These are phyloP conservation scores for Debaryomycetaceae sp. DNA, from an alignment of 1,139 yeast species.

Conservation along the genomic window DNA sequence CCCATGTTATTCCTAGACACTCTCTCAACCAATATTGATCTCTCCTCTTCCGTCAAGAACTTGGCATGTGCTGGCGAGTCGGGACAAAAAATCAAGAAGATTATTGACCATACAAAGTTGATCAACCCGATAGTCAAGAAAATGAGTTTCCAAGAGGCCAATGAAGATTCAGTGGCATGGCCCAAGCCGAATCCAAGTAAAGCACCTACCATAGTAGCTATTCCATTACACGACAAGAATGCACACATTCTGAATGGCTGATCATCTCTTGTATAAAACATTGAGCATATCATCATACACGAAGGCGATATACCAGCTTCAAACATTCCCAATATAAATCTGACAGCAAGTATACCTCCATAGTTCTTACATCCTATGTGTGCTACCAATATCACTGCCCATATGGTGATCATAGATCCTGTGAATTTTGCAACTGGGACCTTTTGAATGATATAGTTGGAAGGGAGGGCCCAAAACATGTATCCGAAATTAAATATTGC, in stretches of 20 bases:
- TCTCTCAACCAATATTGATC: slow-evolving; percentile 18
- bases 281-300: slow-evolving; percentile 22
- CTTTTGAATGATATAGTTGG: slow-evolving; percentile 47
- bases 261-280: slow-evolving; percentile 22
- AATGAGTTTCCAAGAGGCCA: slow-evolving; percentile 25
- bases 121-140: slow-evolving; percentile 47
- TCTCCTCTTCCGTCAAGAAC: slow-evolving; percentile 38
- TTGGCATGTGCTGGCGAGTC: slow-evolving; percentile 41
- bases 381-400: slow-evolving; percentile 51
- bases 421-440: slow-evolving; percentile 53
- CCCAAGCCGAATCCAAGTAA: slow-evolving; percentile 32
- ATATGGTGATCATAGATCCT: slow-evolving; percentile 39
- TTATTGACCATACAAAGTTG: slow-evolving; percentile 22
- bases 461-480: slow-evolving; percentile 51
- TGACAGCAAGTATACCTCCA: slow-evolving; percentile 46
- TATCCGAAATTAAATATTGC: slow-evolving; percentile 58
- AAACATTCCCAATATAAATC: slow-evolving; percentile 40
- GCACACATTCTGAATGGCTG: slow-evolving; percentile 34
- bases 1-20: slow-evolving; percentile 26
- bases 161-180: slow-evolving; percentile 19
- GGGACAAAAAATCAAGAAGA: slow-evolving; percentile 28
- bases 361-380: slow-evolving; percentile 44
- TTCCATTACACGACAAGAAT: slow-evolving; percentile 27
- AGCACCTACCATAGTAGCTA: slow-evolving; percentile 31
- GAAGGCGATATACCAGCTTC: slow-evolving; percentile 37